Evolutionary conservation across 164 flowering plant species (phyloP), one percentile per base, ranked within the genome.

Genomic region (Annona cherimola): DNA sequence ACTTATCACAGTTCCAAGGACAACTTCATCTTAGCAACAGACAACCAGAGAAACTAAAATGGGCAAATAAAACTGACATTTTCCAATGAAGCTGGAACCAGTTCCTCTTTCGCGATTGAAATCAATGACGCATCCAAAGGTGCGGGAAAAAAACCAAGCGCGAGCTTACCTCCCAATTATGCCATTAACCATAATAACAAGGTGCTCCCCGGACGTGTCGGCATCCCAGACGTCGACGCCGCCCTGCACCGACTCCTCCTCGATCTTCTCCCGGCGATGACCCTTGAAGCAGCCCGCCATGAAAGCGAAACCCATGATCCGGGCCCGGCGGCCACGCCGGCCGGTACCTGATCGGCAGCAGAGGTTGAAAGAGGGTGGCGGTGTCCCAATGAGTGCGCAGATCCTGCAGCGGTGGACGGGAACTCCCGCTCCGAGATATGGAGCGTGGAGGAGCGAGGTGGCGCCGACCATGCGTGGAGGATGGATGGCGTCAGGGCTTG

Each of bases 151-250:
- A 55, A 42, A n/a, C 9, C 8, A 39, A 40, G 57, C 45, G 65
- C 3, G 3, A 9, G 20, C 5, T 12, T 69, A 94, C 98, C 98
- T 94, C 59, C 98, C 98, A 75, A 87, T 71, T 40, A 94, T 77
- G 26, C 98, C 98, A 81, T 94, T 87, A 62, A 94, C 97, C 97
- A 92, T 94, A 68, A 94, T 71, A 11, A 94, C 93, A 63, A 94
- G 94, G 74, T 94, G 98, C 26, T 88, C 87, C 57, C 75, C 74
- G 8, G 71, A 79, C 9, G 69, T 74, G 4, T 76, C 81, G 40
- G 75, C 69, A 69, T 80, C 81, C 71, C 83, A 74, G 2, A 85
- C 71, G 65, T 88, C 90, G 71, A 71, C 84, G 2, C 88, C 87
- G n/a, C 87, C 85, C 26, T 68, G 50, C n/a, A 78, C 83, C 1